Evolutionary conservation across 495 filamentous ascomycete species (phyloP).

Genomic region (Penicillium angulare): DNA sequence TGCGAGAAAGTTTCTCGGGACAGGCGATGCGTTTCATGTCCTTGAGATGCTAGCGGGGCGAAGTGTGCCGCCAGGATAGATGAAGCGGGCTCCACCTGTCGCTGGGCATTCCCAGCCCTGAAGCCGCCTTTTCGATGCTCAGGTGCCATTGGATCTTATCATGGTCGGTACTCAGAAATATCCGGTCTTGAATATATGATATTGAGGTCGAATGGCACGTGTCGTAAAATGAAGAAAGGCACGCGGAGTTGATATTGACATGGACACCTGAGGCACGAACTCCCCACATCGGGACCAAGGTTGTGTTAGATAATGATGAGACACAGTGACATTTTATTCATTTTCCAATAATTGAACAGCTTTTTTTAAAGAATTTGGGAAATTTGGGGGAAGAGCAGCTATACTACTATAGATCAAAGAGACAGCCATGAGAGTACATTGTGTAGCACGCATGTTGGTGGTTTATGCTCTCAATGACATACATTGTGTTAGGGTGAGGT

Average conservation of each 20-base stretch:
- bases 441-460: too few relatives aligned
- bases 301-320: neutral
- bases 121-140: conserved; percentile 19
- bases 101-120: conserved; percentile 17
- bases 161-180: too few relatives aligned
- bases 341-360: neutral
- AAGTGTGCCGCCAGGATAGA: conserved; percentile 71
- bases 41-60: conserved; percentile 45
- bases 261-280: conserved; percentile 26
- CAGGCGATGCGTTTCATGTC: conserved; percentile 37
- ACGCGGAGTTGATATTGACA: conserved; percentile 13
- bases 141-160: too few relatives aligned
- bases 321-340: neutral
- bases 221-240: conserved; percentile 6
- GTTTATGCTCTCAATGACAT: too few relatives aligned
- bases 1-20: conserved; percentile 58
- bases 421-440: too few relatives aligned
- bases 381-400: too few relatives aligned
- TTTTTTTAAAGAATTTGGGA: too few relatives aligned
- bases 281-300: neutral
- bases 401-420: too few relatives aligned
- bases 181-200: conserved; percentile 9
- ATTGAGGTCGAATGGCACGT: neutral
- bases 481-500: neutral
- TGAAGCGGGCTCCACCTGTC: conserved; percentile 49